Conservation (phyloP, 805 yeast species). For the Candida golubevii region DNA sequence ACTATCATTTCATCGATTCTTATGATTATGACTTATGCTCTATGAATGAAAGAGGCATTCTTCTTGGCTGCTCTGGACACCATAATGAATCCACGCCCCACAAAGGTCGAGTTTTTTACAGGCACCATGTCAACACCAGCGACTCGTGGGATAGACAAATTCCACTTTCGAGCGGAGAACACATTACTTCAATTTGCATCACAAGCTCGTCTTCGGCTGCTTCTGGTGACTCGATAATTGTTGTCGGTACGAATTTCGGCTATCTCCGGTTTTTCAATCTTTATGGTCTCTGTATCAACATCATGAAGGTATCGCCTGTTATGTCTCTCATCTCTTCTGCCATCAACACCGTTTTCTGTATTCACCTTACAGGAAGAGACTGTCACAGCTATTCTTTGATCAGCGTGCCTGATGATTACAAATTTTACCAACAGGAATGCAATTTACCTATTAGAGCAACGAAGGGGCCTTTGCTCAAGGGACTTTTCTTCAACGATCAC, state of each 20-base stretch:
- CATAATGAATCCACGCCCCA: constrained; percentile 6
- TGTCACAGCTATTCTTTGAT: constrained; percentile 45
- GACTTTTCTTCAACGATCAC: constrained; percentile 78
- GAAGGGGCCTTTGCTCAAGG: constrained; percentile 45
- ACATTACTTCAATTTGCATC: constrained; percentile 65
- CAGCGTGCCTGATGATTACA: constrained; percentile 41
- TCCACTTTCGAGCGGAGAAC: constrained; percentile 52
- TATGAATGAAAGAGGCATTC: constrained; percentile 59
- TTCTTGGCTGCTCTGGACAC: constrained; percentile 47
- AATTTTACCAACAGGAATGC: constrained; percentile 37
- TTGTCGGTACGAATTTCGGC: constrained; percentile 75
- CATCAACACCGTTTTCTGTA: constrained; percentile 47
- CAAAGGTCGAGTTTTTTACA: constrained; percentile 50
- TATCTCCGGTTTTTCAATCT: constrained; percentile 65
- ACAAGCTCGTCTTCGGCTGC: constrained; percentile 24
- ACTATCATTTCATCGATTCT: constrained; percentile 80
- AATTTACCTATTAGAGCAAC: constrained; percentile 30
- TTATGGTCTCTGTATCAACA: constrained; percentile 66
- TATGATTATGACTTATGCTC: constrained; percentile 71
- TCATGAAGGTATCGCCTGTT: constrained; percentile 70
- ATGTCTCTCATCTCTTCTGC: constrained; percentile 65
- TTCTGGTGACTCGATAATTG: constrained; percentile 42
- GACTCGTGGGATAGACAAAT: constrained; percentile 70
- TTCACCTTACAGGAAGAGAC: constrained; percentile 36
- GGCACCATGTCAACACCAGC: constrained; percentile 61